A percentile compares a stretch with the other conserved stretches of the same genome.
phyloP scores from a whole-genome alignment of 2,329 filamentous ascomycete species.

The Colletotrichum higginsianum region DNA sequence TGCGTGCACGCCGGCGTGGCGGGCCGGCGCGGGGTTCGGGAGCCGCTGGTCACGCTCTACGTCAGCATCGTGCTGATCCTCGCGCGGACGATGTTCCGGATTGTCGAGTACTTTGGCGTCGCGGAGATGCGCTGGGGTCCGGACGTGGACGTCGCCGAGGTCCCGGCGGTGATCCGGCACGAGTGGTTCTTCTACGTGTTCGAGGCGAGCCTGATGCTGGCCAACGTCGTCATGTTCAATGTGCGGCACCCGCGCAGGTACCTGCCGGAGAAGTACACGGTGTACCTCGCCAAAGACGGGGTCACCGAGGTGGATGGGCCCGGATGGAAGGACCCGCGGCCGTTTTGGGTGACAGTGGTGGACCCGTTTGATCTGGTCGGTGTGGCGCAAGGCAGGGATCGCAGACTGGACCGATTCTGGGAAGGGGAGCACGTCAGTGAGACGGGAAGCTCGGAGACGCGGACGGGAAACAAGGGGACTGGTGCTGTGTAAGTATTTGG shows the following conservation, averaged over 20 bases:
- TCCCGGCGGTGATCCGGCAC: conserved; percentile 66
- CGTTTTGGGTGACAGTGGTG: conserved; percentile 58
- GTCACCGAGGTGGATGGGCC: conserved; percentile 63
- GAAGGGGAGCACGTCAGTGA: conserved; percentile 42
- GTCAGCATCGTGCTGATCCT: conserved; percentile 64
- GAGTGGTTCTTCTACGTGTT: conserved; percentile 74
- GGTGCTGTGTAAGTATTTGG: conserved; percentile 12
- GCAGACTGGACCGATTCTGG: conserved; percentile 54
- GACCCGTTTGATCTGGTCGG: conserved; percentile 59
- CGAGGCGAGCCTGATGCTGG: conserved; percentile 67
- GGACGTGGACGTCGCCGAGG: conserved; percentile 52
- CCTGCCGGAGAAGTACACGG: conserved; percentile 63
- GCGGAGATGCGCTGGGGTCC: conserved; percentile 57
- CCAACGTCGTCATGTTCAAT: conserved; percentile 66
- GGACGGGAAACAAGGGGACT: background rate
- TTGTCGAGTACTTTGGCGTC: conserved; percentile 72
- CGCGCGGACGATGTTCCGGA: conserved; percentile 69
- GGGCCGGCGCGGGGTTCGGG: conserved; percentile 50
- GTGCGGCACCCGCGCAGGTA: conserved; percentile 65
- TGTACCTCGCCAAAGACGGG: conserved; percentile 67
- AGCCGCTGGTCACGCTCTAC: conserved; percentile 65
- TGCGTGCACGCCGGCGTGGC: conserved; percentile 55
- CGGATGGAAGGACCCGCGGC: conserved; percentile 64
- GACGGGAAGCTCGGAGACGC: background rate
- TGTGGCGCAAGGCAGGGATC: conserved; percentile 51